A percentile compares a stretch with the other conserved stretches of the same genome.
Conservation (phyloP, 768 basidiomycete species). For the Kockovaella imperatae region DNA sequence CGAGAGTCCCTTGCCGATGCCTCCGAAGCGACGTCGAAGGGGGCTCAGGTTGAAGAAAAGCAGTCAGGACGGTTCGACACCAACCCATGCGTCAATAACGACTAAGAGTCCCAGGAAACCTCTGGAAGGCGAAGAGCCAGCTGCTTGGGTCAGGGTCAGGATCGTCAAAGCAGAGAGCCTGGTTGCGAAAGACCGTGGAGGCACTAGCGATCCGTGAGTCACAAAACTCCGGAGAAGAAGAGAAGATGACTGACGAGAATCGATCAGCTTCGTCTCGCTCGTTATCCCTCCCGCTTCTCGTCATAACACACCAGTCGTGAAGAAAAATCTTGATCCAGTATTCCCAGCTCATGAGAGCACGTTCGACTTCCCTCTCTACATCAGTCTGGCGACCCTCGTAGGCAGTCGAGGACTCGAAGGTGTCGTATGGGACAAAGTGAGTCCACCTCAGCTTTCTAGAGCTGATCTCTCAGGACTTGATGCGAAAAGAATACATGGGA, state of each 20-base stretch:
- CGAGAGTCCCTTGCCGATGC: too few species aligned
- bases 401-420: conserved; percentile 56
- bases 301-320: conserved; percentile 67
- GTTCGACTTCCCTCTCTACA: conserved; percentile 80
- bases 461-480: conserved; percentile 49
- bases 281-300: conserved; percentile 61
- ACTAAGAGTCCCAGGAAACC: conserved; percentile 37
- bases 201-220: conserved; percentile 44
- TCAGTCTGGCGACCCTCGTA: conserved; percentile 54
- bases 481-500: conserved; percentile 88
- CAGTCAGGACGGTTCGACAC: conserved; percentile 12
- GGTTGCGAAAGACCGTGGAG: conserved; percentile 39
- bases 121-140: conserved; percentile 40
- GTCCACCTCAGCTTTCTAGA: neutral
- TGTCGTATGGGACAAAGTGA: conserved; percentile 83
- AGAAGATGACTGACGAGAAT: neutral
- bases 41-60: conserved; percentile 4
- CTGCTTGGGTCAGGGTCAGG: conserved; percentile 36
- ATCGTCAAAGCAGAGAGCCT: conserved; percentile 39
- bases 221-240: neutral
- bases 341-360: conserved; percentile 66
- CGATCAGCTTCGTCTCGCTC: conserved; percentile 47
- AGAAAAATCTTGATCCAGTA: conserved; percentile 61
- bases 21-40: too few species aligned
- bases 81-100: conserved; percentile 24